Conservation (phyloP, 352 stramenopile species). For the Phytophthora uliginosa region DNA sequence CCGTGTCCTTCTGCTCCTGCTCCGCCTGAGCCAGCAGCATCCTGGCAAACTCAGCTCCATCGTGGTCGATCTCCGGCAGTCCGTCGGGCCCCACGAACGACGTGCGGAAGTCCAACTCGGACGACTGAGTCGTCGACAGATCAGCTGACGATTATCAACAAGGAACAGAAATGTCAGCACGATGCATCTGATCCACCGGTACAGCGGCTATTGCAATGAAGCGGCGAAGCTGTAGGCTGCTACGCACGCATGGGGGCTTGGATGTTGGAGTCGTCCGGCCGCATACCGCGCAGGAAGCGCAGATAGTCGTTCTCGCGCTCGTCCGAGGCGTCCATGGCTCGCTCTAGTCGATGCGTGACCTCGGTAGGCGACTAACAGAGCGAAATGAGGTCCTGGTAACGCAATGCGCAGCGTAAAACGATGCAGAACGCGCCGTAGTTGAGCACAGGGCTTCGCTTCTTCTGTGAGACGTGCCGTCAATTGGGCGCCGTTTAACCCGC, state of each 20-base stretch:
- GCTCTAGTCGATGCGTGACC: neutral
- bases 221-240: neutral
- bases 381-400: neutral
- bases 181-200: neutral
- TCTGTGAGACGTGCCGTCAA: constrained; percentile 5
- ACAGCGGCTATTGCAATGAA: constrained; percentile 6
- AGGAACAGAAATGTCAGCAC: constrained; percentile 4
- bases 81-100: constrained; percentile 68
- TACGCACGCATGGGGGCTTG: constrained; percentile 55
- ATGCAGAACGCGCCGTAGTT: neutral
- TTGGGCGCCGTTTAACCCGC: neutral
- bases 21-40: constrained; percentile 81
- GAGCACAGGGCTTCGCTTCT: constrained; percentile 1
- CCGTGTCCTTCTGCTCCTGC: constrained; percentile 46
- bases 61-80: constrained; percentile 75
- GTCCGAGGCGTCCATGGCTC: constrained; percentile 45
- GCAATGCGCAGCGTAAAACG: neutral
- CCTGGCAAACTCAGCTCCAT: constrained; percentile 73
- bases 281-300: constrained; percentile 78
- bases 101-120: constrained; percentile 81
- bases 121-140: constrained; percentile 57
- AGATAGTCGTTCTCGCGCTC: constrained; percentile 81
- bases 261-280: constrained; percentile 61
- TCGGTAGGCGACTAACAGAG: neutral
- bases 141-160: constrained; percentile 47